A percentile compares a stretch with the other conserved stretches of the same genome.
phyloP scores from a whole-genome alignment of 148 eudicot genomes.

The Vaccinium macrocarpon region DNA sequence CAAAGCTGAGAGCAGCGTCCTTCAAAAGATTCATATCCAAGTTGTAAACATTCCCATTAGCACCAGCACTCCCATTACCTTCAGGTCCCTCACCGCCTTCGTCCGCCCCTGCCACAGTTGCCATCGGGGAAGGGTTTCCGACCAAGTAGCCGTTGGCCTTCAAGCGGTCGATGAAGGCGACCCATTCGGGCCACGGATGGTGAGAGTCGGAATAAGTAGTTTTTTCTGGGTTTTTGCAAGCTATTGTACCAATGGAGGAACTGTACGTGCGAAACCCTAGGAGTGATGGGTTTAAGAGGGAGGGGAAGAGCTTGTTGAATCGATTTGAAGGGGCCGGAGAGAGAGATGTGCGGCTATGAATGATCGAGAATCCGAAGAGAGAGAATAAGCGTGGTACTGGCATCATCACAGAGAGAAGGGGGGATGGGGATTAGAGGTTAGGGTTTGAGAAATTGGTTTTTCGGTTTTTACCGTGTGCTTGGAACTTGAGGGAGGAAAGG shows the following conservation, averaged over 20 bases:
- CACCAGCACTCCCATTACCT: background rate
- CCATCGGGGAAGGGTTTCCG: background rate
- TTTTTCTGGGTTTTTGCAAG: constrained; percentile 13
- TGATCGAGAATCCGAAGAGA: constrained; percentile 14
- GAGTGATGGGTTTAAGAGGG: background rate
- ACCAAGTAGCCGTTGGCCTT: constrained; percentile 66
- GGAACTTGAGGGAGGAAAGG: too few species aligned
- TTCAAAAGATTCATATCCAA: constrained; percentile 49
- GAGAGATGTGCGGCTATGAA: constrained; percentile 11
- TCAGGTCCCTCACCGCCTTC: background rate
- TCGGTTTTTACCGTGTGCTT: too few species aligned
- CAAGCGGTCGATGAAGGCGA: constrained; percentile 61
- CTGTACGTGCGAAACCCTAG: constrained; percentile 6
- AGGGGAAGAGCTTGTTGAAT: background rate
- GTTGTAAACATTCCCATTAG: constrained; percentile 29
- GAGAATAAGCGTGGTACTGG: constrained; percentile 17
- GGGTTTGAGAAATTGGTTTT: background rate
- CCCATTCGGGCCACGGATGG: constrained; percentile 97
- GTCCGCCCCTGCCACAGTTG: background rate
- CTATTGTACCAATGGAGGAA: constrained; percentile 15
- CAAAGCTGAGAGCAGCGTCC: constrained; percentile 77
- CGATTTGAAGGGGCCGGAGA: constrained; percentile 1
- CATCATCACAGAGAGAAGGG: background rate
- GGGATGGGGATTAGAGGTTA: background rate
- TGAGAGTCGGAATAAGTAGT: background rate